Evolutionary conservation across 257 asterid species (phyloP).

Genomic region (Thymus mandschuricus): DNA sequence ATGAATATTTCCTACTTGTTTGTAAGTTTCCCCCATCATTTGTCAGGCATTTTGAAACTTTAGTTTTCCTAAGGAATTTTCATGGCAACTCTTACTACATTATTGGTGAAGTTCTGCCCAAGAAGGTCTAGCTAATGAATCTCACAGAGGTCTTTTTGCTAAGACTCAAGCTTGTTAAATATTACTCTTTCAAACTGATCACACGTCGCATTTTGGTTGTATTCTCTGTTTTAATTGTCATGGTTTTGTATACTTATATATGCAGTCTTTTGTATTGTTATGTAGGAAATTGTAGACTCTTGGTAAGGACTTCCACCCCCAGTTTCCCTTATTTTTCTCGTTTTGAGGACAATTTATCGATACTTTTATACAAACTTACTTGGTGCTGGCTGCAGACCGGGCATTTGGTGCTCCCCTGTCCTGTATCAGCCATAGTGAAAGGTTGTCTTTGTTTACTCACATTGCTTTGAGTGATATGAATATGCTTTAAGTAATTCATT

Average conservation of each 20-base stretch:
- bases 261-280: neutral
- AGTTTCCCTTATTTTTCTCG: neutral
- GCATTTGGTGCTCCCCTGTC: neutral
- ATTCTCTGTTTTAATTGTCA: neutral
- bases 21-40: neutral
- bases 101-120: neutral
- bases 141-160: neutral
- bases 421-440: neutral
- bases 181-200: neutral
- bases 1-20: neutral
- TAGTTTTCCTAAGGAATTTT: neutral
- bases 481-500: neutral
- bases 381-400: neutral
- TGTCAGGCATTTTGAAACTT: neutral
- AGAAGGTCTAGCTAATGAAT: conserved; percentile 1
- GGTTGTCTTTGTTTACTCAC: neutral
- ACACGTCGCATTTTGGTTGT: neutral
- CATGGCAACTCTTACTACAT: neutral
- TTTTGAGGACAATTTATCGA: neutral
- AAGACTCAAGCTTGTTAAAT: neutral
- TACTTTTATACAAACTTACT: neutral
- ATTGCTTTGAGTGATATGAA: neutral
- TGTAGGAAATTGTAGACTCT: neutral
- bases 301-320: neutral
- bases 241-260: neutral